Evolutionary conservation across 2,329 filamentous ascomycete genomes (phyloP), one percentile per base, ranked within the genome.

Genomic region (Xylaria sp.): DNA sequence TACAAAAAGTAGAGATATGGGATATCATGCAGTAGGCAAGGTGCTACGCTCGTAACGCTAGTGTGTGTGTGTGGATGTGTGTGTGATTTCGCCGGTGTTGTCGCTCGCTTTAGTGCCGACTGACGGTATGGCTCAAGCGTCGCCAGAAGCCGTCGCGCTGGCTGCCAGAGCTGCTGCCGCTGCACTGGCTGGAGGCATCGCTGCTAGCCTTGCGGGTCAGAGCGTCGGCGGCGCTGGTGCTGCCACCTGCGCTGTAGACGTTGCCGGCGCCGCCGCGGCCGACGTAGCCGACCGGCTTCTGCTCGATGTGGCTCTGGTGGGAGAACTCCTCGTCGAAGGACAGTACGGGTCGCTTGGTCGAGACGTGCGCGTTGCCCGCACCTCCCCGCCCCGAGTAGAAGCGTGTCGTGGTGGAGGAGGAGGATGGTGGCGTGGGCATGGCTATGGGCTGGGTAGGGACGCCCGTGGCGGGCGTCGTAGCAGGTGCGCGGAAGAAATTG

Each of bases 371-470:
- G 74, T 89, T 89, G 66, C 86, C 86, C 2, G 85, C 85, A 53
- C 86, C 86, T 62, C 86, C 86, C 53, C 86, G 84, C 63, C 86
- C 86, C 9, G 80, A 80, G 74, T 85, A 82, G 78, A 87, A 87
- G 73, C 80, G 78, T 54, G 76, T 71, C 40, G 76, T 58, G 60
- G 66, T 65, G 68, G 29, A 11, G 29, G 4, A 11, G 29, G 5
- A 4, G 5, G 29, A 3, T 34, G 29, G 5, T 7, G 29, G 9
- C 29, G 29, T 71, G 62, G 78, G 60, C 59, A 72, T 74, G 44
- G 79, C 76, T 56, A 79, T 76, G 53, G 73, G 63, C 54, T 70
- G 65, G 48, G 75, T 72, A 18, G 77, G 72, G 7, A 83, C 70
- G 54, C 81, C 74, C n/a, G 74, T 68, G 21, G 74, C 68, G 29